Conservation (phyloP, 2,329 filamentous ascomycete species). For the Daldinia sp. region DNA sequence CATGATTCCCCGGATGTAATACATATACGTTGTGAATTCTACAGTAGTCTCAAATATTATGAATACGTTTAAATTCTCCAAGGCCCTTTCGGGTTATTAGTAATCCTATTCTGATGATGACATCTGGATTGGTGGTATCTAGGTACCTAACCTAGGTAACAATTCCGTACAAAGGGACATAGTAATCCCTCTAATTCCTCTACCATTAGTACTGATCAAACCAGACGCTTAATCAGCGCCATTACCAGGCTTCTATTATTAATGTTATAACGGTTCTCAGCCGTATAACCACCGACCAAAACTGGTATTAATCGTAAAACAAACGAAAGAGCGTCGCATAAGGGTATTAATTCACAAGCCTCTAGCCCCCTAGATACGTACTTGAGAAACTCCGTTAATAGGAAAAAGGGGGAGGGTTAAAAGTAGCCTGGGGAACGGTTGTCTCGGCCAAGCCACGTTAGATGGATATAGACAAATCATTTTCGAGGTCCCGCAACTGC, state of each 20-base stretch:
- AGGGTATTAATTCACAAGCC: no score
- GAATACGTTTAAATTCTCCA: neutral
- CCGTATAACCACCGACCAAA: neutral
- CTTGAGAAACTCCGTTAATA: no score
- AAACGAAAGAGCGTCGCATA: neutral
- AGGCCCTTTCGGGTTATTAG: neutral
- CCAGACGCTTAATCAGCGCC: neutral
- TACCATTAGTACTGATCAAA: neutral
- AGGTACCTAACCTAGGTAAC: no score
- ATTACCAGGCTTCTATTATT: neutral
- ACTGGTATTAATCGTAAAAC: neutral
- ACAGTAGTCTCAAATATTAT: neutral
- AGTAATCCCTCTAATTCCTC: neutral
- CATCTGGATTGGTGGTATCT: neutral
- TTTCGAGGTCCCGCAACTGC: neutral
- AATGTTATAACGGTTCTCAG: neutral
- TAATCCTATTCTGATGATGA: neutral
- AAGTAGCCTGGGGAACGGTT: neutral
- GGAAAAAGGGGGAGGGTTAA: neutral
- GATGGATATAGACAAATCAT: neutral
- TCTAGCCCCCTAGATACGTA: no score
- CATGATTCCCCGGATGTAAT: conserved; percentile 16
- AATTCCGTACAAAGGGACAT: neutral
- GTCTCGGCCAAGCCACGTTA: neutral
- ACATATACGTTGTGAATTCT: neutral